Conservation (phyloP, 371 early-diverging fungal genomes). For the Mortierella sp. region DNA sequence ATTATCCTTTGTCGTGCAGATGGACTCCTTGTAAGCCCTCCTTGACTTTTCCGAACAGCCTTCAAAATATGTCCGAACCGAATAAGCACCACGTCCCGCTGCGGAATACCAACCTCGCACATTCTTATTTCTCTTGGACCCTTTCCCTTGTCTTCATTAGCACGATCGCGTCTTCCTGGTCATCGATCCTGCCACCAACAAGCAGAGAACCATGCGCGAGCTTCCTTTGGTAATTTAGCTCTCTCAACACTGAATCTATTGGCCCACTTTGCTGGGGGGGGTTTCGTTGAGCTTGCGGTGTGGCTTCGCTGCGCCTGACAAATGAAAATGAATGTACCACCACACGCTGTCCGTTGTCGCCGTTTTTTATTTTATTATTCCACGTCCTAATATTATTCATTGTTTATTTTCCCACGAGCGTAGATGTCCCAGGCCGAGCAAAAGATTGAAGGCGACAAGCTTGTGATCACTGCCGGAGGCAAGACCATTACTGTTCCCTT, state of each 20-base stretch:
- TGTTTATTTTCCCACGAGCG: not conserved
- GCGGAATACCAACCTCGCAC: not conserved
- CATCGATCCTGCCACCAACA: conserved; percentile 41
- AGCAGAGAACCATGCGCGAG: conserved; percentile 51
- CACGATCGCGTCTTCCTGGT: conserved; percentile 47
- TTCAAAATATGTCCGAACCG: not conserved
- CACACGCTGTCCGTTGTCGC: not conserved
- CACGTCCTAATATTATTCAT: not conserved
- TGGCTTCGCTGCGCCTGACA: not conserved
- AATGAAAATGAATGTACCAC: not conserved
- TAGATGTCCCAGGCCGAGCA: conserved; percentile 43
- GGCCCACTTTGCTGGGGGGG: too few relatives aligned
- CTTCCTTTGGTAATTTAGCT: conserved; percentile 29
- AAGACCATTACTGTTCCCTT: conserved; percentile 45
- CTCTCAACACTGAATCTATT: too few relatives aligned
- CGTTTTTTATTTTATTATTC: too few relatives aligned
- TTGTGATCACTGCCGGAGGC: conserved; percentile 43
- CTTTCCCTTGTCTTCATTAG: not conserved
- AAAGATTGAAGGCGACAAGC: conserved; percentile 41
- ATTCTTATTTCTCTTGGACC: not conserved
- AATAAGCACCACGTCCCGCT: not conserved
- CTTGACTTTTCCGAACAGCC: not conserved
- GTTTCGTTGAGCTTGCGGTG: not conserved
- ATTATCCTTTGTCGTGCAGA: not conserved
- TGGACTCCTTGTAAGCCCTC: conserved; percentile 8